Base-by-base conservation (phyloP, 176 grass and related monocot genomes). In the Aegilops bicornis region DNA sequence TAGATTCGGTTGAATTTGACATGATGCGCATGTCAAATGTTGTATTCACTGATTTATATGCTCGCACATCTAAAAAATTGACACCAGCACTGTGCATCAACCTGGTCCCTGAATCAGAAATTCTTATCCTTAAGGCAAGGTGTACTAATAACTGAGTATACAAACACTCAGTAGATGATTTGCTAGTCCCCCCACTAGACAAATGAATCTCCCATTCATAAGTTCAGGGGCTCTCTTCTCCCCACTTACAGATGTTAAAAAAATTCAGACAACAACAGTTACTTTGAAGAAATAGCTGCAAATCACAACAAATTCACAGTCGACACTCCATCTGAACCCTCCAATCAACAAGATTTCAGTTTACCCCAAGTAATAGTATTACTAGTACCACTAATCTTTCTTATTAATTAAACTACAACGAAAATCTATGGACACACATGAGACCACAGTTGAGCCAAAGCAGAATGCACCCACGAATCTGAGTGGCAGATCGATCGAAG, bases 381-480 rank as follows among this genome's bases (percentile, higher is more conserved):
- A 27, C 27, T 27, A 27, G 27, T 22, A 20, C 39, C 10, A 30
- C 62, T 2, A 22, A n/a, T 12, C 9, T 16, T 9, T 4, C 11
- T 3, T 25, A 32, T 32, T 4, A 32, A 32, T 32, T 32, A 0
- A 32, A 32, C 31, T 32, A 32, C 31, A 33, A 13, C 3, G 16
- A 54, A 79, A 64, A 59, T 58, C 24, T 66, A 23, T 1, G 59
- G 58, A 74, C 43, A 4, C 43, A 27, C 27, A 47, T 10, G 13
- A 69, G 31, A 45, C 3, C 45, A 25, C 58, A 31, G 15, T 43
- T 2, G 23, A 19, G 1, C 59, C 31, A 67, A 36, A 48, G 50
- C 66, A 58, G 82, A 91, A 91, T 91, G 89, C 76, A 69, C 62
- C 60, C 48, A 31, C 76, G 80, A 80, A 84, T 91, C 69, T 22